phyloP scores from a whole-genome alignment of 2,329 filamentous ascomycete genomes.

The Monosporascus sp. region DNA sequence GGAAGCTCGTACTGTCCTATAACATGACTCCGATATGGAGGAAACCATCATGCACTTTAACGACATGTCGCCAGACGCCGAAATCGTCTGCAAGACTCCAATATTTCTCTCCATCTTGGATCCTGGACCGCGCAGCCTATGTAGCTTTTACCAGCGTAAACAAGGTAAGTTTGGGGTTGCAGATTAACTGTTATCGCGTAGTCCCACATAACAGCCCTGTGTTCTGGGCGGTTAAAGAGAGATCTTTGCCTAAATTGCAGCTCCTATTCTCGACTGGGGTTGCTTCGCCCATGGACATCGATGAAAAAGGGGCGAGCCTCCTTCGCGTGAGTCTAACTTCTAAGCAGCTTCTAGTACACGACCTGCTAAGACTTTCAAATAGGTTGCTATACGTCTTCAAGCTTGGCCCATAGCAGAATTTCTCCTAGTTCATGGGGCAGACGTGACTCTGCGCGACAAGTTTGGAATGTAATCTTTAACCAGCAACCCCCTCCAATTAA shows the following conservation, averaged over 20 bases:
- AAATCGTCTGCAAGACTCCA: neutral
- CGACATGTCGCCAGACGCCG: neutral
- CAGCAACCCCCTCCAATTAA: neutral
- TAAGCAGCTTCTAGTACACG: no score
- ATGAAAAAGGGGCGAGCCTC: neutral
- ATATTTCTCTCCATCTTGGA: neutral
- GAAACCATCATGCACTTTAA: neutral
- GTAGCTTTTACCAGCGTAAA: neutral
- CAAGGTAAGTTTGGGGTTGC: neutral
- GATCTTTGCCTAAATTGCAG: neutral
- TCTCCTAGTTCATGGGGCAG: neutral
- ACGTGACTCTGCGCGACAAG: neutral
- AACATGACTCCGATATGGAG: neutral
- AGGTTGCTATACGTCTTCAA: neutral
- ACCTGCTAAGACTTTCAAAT: neutral
- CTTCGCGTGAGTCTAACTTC: neutral
- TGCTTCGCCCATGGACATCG: neutral
- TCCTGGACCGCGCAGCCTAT: neutral
- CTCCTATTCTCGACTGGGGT: neutral
- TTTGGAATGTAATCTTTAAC: neutral
- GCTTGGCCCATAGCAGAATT: neutral
- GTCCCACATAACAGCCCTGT: neutral
- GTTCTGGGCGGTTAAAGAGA: neutral
- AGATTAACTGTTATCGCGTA: neutral
- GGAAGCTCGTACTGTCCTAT: neutral